These are phyloP conservation scores for Aspergillus hancockii DNA, from an alignment of 495 filamentous ascomycete species.

Conservation along the genomic window DNA sequence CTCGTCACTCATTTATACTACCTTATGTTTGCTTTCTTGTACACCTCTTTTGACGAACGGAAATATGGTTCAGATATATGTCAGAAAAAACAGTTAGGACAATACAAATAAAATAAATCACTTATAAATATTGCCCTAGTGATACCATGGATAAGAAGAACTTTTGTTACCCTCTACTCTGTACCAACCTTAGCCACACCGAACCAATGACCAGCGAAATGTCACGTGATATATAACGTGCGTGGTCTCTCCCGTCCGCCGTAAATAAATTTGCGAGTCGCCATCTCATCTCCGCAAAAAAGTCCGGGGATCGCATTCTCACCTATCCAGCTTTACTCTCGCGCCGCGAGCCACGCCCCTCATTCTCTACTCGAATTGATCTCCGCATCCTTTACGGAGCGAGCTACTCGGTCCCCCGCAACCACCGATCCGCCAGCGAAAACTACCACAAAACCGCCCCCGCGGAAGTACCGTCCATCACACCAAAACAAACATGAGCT, in stretches of 20 bases:
- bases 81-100: neutral
- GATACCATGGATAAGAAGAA: neutral
- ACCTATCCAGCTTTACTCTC: conserved; percentile 1
- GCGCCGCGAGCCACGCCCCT: neutral
- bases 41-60: neutral
- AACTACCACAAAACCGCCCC: neutral
- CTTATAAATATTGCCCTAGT: neutral
- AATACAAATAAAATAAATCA: neutral
- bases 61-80: neutral
- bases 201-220: no score
- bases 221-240: conserved; percentile 32
- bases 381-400: neutral
- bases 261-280: conserved; percentile 40
- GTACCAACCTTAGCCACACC: no score
- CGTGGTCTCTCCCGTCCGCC: conserved; percentile 17
- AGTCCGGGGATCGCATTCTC: conserved; percentile 22
- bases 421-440: neutral
- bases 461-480: neutral
- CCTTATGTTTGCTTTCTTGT: neutral
- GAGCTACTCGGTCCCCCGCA: neutral
- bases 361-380: neutral
- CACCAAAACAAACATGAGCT: conserved; percentile 27
- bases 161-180: no score
- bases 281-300: conserved; percentile 34
- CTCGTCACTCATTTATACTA: conserved; percentile 7